Evolutionary conservation across 1,284 basidiomycete genomes (phyloP).

Genomic region (Cryptococcus deneoformans): DNA sequence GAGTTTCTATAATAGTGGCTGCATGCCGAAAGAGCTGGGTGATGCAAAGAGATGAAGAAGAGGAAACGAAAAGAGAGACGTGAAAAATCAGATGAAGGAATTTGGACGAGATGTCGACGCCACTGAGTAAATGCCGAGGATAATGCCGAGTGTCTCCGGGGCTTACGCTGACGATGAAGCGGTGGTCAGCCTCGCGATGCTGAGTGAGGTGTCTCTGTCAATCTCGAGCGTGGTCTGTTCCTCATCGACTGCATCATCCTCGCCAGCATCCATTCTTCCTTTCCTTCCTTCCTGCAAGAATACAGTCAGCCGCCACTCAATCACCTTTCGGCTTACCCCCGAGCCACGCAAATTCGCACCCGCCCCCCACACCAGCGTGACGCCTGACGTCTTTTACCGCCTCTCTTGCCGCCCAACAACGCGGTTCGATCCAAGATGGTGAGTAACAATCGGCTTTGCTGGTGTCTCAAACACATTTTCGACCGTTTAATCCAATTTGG

Average conservation of each 20-base stretch:
- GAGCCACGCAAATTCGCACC: neutral
- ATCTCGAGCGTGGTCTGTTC: too few species aligned
- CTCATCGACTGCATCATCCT: too few species aligned
- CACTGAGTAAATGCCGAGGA: neutral
- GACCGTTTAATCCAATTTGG: neutral
- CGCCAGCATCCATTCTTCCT: neutral
- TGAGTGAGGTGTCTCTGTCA: neutral
- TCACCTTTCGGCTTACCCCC: neutral
- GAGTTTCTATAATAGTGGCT: conserved; percentile 7
- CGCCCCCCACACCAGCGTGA: neutral
- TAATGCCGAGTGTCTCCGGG: neutral
- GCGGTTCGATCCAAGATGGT: conserved; percentile 25
- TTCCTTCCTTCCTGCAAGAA: neutral
- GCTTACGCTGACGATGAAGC: neutral
- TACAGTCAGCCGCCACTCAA: neutral
- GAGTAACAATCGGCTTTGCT: conserved; percentile 1
- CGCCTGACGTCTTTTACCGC: neutral
- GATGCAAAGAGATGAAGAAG: conserved; percentile 1
- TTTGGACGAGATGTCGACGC: neutral
- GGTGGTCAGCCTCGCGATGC: neutral
- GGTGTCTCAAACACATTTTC: neutral
- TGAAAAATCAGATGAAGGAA: neutral
- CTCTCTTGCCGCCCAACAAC: conserved; percentile 9
- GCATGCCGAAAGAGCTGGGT: conserved; percentile 8
- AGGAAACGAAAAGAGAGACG: neutral